phyloP scores from a whole-genome alignment of 2,329 filamentous ascomycete genomes.

The Pleomassaria siparia region DNA sequence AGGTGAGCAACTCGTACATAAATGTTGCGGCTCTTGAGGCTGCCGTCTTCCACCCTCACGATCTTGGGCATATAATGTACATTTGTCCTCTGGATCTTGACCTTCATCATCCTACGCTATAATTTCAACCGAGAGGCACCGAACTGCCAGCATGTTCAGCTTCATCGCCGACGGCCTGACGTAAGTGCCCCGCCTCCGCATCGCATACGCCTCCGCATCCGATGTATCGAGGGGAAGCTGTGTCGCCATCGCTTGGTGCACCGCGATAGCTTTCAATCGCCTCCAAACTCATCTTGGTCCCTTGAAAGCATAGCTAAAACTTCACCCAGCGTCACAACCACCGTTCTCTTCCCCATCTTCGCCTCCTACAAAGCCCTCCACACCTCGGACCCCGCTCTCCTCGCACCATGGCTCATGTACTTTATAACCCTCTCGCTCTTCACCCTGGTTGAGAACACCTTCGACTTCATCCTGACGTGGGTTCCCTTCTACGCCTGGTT shows the following conservation, averaged over 20 bases:
- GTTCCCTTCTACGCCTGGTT: slow-evolving; percentile 93
- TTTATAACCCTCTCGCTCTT: slow-evolving; percentile 89
- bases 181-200: slow-evolving; percentile 39
- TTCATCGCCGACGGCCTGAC: slow-evolving; percentile 43
- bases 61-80: slow-evolving; percentile 4
- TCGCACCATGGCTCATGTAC: slow-evolving; percentile 99
- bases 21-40: no score
- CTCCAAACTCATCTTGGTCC: slow-evolving; percentile 3
- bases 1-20: no score
- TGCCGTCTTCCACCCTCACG: slow-evolving; percentile 1
- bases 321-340: slow-evolving; percentile 54
- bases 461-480: slow-evolving; percentile 84
- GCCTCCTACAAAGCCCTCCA: slow-evolving; percentile 98
- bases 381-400: slow-evolving; percentile 81
- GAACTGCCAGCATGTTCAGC: slow-evolving; percentile 33
- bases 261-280: slow-evolving; percentile 16
- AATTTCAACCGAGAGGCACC: not conserved
- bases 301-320: slow-evolving; percentile 15
- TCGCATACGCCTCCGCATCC: no score
- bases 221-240: no score
- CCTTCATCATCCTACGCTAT: not conserved
- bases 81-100: slow-evolving; percentile 7
- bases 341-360: slow-evolving; percentile 92
- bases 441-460: slow-evolving; percentile 82
- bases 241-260: no score